phyloP scores from a whole-genome alignment of 257 asterid species.

The Nicotiana undulata region DNA sequence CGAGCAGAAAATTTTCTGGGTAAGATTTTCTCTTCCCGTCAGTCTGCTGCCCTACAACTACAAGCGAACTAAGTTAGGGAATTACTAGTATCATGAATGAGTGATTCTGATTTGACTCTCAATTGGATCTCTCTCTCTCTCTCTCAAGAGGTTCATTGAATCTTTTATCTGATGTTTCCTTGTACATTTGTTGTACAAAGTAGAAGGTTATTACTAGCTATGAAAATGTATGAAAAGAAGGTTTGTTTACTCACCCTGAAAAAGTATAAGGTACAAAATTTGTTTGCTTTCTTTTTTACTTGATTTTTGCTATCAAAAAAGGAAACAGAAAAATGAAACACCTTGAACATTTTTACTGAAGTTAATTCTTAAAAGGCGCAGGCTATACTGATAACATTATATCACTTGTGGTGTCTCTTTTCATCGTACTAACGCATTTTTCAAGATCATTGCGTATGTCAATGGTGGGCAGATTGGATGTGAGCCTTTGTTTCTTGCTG shows the following conservation, averaged over 20 bases:
- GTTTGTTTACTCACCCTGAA: not conserved
- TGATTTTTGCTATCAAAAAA: not conserved
- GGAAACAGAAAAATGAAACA: not conserved
- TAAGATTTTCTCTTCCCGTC: slow-evolving; percentile 19
- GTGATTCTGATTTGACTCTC: not conserved
- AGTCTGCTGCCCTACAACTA: not conserved
- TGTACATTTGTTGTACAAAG: not conserved
- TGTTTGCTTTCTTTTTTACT: not conserved
- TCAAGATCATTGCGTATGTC: not conserved
- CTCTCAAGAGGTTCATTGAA: not conserved
- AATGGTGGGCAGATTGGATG: not conserved
- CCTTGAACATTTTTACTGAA: not conserved
- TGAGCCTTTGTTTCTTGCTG: not conserved
- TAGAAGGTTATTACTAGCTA: not conserved
- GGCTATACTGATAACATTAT: not conserved
- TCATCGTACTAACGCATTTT: not conserved
- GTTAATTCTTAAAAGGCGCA: not conserved
- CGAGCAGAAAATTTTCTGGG: slow-evolving; percentile 61
- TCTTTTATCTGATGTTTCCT: not conserved
- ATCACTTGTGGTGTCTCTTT: not conserved
- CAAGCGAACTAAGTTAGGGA: not conserved
- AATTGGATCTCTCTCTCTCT: not conserved
- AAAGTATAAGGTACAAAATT: not conserved
- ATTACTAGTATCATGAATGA: not conserved
- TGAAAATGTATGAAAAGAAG: not conserved